These are phyloP conservation scores for Solanum phureja DNA, from an alignment of 257 asterid species.

Conservation along the genomic window DNA sequence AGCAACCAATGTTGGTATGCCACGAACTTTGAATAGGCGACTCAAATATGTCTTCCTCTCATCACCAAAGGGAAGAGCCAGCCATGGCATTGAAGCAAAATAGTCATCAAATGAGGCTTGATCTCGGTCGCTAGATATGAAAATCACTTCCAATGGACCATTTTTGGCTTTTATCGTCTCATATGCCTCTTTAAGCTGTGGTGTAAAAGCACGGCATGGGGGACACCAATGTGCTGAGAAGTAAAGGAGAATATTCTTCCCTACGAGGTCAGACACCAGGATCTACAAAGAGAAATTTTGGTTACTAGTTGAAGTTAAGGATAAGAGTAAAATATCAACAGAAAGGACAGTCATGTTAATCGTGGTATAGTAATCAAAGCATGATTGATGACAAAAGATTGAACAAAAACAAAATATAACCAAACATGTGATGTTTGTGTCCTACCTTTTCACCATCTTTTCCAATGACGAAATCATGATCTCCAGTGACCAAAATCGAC, in stretches of 20 bases:
- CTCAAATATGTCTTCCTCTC: constrained; percentile 41
- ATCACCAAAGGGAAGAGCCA: constrained; percentile 78
- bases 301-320: neutral
- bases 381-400: neutral
- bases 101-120: constrained; percentile 61
- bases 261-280: constrained; percentile 66
- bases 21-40: constrained; percentile 53
- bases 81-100: constrained; percentile 87
- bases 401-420: neutral
- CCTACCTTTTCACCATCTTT: constrained; percentile 64
- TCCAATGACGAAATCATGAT: constrained; percentile 59
- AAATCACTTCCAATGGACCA: constrained; percentile 51
- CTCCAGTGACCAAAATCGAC: constrained; percentile 56
- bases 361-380: neutral
- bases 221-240: constrained; percentile 98
- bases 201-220: constrained; percentile 87
- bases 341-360: neutral
- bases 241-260: constrained; percentile 63
- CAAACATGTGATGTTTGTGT: neutral
- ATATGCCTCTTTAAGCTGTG: constrained; percentile 52
- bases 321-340: neutral
- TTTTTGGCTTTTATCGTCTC: constrained; percentile 41
- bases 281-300: constrained; percentile 29
- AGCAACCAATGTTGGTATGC: constrained; percentile 73
- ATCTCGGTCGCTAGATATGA: constrained; percentile 77